Percentiles rank a stretch among this genome's conserved stretches.
Conservation (phyloP, 208 protist species). For the Crithidia bombi region DNA sequence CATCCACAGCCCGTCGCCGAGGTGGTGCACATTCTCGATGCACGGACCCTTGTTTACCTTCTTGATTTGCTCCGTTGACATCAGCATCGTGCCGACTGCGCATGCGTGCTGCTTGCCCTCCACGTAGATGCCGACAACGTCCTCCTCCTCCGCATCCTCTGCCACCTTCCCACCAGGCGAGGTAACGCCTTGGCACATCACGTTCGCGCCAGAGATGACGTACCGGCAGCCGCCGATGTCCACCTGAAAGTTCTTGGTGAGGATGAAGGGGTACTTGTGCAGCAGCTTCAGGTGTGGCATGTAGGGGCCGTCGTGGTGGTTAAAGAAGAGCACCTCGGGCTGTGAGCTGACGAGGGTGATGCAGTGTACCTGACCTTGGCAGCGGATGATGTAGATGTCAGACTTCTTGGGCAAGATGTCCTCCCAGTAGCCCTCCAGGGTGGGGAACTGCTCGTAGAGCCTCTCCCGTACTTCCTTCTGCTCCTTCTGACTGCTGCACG, state of each 20-base stretch:
- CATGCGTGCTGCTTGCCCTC: constrained; percentile 97
- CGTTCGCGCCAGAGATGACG: constrained; percentile 96
- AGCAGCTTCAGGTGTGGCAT: constrained; percentile 95
- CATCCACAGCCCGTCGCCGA: constrained; percentile 97
- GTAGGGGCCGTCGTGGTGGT: constrained; percentile 95
- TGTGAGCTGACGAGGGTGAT: constrained; percentile 92
- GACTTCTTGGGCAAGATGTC: constrained; percentile 95
- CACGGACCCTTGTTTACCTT: constrained; percentile 92
- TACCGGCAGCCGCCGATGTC: constrained; percentile 98
- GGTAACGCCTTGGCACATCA: constrained; percentile 98
- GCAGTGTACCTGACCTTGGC: constrained; percentile 91
- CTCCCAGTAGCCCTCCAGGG: constrained; percentile 87
- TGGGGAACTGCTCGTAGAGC: constrained; percentile 89
- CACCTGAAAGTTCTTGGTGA: constrained; percentile 93
- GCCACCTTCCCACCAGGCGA: constrained; percentile 91
- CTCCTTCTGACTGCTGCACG: constrained; percentile 84
- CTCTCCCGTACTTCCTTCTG: constrained; percentile 89
- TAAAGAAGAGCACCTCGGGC: constrained; percentile 96
- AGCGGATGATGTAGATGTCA: constrained; percentile 94
- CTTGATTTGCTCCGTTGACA: constrained; percentile 94
- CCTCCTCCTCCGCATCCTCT: constrained; percentile 52
- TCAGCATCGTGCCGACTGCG: constrained; percentile 92
- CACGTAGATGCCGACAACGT: constrained; percentile 91
- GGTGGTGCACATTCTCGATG: constrained; percentile 97
- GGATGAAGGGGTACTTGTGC: constrained; percentile 97